Evolutionary conservation across 2,329 filamentous ascomycete genomes (phyloP), one percentile per base, ranked within the genome.

Genomic region (Diaporthe destruens): DNA sequence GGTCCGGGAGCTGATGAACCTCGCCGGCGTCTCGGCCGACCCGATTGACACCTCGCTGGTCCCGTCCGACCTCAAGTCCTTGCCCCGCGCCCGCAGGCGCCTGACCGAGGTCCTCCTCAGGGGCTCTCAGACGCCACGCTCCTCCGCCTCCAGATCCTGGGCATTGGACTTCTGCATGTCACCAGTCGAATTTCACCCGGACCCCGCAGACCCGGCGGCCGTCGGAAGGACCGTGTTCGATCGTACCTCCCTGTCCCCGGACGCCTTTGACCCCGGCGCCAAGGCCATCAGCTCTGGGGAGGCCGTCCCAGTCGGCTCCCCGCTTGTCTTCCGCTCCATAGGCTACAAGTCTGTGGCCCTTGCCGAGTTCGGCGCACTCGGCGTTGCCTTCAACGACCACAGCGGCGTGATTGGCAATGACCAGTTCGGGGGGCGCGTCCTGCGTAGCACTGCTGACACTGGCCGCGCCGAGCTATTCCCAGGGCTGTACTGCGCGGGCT

Each of bases 401-500:
- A 88, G 88, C 3, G 96, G 96, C 6, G 87, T 96, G 25, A 92
- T 99, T 59, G 90, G 89, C 49, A 97, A 98, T 78, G 95, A 98
- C 80, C 89, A 91, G 1, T 84, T 90, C 42, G 56, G 67, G n/a
- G 96, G 96, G 0, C 90, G 96, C 66, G 89, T 97, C 25, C 80
- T 80, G 71, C 85, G 77, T 78, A 79, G 71, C 73, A 77, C 74
- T 54, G 77, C 67, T 23, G 87, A 74, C 78, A 85, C 76, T 79
- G 51, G 23, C 6, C 18, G 20, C 23, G 7, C 18, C 12, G 55
- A 18, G 4, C 51, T 61, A 23, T 89, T 80, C 78, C 90, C 92
- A 0, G 94, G 96, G 0, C 82, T 98, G 36, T 99, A 99, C 83
- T 97, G 95, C 76, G 93, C 96, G 20, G 96, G 96, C 0, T 99